A percentile compares a stretch with the other conserved stretches of the same genome.
Conservation (phyloP, 257 asterid species). For the Nicotiana undulata region DNA sequence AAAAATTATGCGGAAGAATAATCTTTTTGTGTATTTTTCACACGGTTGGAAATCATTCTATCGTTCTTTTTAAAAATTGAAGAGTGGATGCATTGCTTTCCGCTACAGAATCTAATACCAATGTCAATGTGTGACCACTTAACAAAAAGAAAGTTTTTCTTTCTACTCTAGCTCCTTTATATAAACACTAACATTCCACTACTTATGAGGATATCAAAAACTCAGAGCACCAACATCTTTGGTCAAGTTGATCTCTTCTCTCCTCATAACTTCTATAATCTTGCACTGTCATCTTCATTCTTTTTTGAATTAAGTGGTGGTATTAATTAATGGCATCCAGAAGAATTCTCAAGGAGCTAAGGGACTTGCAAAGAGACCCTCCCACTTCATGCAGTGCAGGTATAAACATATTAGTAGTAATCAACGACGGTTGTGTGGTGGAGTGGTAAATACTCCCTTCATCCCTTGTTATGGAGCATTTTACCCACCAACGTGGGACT, state of each 20-base stretch:
- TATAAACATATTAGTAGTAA: neutral
- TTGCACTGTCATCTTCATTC: neutral
- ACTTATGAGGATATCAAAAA: slow-evolving; percentile 9
- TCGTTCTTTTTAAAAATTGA: slow-evolving; percentile 1
- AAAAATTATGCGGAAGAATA: neutral
- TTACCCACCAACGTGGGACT: too few species aligned
- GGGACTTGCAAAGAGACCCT: slow-evolving; percentile 87
- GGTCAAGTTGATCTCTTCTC: neutral
- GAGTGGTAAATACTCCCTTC: too few species aligned
- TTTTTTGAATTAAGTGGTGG: neutral
- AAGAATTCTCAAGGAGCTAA: slow-evolving; percentile 77
- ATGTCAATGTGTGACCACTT: neutral
- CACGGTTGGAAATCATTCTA: neutral
- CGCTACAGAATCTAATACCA: slow-evolving; percentile 39
- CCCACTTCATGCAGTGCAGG: slow-evolving; percentile 96
- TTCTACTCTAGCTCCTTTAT: slow-evolving; percentile 8
- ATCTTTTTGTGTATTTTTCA: neutral
- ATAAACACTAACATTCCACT: slow-evolving; percentile 19
- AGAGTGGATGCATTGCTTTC: slow-evolving; percentile 7
- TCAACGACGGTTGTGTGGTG: too few species aligned
- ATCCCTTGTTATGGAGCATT: too few species aligned
- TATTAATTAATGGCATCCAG: slow-evolving; percentile 60
- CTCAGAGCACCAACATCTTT: neutral
- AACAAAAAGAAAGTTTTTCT: neutral
- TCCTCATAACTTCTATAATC: neutral